Evolutionary conservation across 1,284 basidiomycete genomes (phyloP).

Genomic region (Cryptococcus sp.): DNA sequence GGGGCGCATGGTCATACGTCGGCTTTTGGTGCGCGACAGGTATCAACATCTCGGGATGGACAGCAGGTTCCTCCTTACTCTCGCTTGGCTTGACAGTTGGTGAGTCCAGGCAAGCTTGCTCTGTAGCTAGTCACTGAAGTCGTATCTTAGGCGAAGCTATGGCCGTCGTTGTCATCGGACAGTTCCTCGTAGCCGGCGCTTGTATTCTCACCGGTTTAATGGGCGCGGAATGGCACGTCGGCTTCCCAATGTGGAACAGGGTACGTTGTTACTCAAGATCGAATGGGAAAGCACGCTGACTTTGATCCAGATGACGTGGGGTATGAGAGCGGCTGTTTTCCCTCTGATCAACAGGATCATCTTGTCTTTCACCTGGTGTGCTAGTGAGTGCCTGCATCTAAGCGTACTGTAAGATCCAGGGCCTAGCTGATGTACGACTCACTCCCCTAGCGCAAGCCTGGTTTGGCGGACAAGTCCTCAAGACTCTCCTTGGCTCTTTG

Average conservation of each 20-base stretch:
- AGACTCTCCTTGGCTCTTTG: conserved; percentile 48
- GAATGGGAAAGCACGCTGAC: too few relatives aligned
- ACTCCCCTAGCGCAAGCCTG: conserved; percentile 27
- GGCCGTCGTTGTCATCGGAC: conserved; percentile 28
- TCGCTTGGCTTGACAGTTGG: conserved; percentile 33
- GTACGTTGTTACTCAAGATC: not conserved
- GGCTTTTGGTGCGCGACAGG: conserved; percentile 28
- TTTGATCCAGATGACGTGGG: conserved; percentile 23
- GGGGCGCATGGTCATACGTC: conserved; percentile 34
- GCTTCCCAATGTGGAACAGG: conserved; percentile 33
- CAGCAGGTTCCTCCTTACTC: conserved; percentile 27
- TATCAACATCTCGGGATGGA: conserved; percentile 36
- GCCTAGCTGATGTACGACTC: not conserved
- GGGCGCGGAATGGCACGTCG: conserved; percentile 37
- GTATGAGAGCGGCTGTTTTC: conserved; percentile 31
- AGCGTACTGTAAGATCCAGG: not conserved
- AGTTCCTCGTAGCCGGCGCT: conserved; percentile 22
- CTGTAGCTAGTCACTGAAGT: not conserved
- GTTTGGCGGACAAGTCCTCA: conserved; percentile 52
- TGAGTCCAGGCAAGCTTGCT: not conserved
- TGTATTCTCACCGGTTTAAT: conserved; percentile 28
- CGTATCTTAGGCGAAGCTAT: conserved; percentile 30
- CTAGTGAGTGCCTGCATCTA: conserved; percentile 16
- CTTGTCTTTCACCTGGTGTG: conserved; percentile 38
- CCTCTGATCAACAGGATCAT: conserved; percentile 36